phyloP scores from a whole-genome alignment of 768 basidiomycete species.

The Mycena alexandri region DNA sequence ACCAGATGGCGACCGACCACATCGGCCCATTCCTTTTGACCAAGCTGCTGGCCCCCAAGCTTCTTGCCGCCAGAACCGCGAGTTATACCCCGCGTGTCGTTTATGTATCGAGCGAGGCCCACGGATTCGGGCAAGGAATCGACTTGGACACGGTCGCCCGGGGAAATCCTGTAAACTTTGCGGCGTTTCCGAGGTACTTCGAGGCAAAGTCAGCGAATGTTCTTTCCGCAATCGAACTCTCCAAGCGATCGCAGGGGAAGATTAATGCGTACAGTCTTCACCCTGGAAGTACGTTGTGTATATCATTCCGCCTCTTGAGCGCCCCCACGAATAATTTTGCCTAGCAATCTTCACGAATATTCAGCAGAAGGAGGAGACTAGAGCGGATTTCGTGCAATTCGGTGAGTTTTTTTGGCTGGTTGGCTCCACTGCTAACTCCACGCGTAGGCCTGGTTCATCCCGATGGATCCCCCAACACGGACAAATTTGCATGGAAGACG shows the following conservation, averaged over 20 bases:
- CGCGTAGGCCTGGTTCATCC: background rate
- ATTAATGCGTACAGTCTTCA: constrained; percentile 26
- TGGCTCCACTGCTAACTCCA: background rate
- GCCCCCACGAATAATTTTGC: too few species aligned
- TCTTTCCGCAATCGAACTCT: constrained; percentile 14
- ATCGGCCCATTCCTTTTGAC: constrained; percentile 29
- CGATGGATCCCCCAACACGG: constrained; percentile 17
- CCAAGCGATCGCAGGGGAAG: constrained; percentile 15
- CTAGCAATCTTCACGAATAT: constrained; percentile 9
- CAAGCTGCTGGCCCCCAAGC: constrained; percentile 17
- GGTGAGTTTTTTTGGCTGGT: too few species aligned
- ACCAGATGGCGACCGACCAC: constrained; percentile 16
- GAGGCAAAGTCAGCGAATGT: constrained; percentile 24
- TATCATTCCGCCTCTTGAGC: background rate
- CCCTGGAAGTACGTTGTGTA: constrained; percentile 14
- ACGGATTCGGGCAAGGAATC: constrained; percentile 6
- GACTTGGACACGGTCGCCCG: constrained; percentile 9
- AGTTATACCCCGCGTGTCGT: constrained; percentile 19
- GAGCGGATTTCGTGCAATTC: too few species aligned
- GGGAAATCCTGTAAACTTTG: background rate
- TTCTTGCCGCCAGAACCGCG: constrained; percentile 14
- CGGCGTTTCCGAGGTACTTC: background rate
- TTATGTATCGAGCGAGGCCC: constrained; percentile 21
- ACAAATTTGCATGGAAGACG: constrained; percentile 11
- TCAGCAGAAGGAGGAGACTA: background rate